Evolutionary conservation across 495 filamentous ascomycete genomes (phyloP).

Genomic region (Jackrogersella minutella): DNA sequence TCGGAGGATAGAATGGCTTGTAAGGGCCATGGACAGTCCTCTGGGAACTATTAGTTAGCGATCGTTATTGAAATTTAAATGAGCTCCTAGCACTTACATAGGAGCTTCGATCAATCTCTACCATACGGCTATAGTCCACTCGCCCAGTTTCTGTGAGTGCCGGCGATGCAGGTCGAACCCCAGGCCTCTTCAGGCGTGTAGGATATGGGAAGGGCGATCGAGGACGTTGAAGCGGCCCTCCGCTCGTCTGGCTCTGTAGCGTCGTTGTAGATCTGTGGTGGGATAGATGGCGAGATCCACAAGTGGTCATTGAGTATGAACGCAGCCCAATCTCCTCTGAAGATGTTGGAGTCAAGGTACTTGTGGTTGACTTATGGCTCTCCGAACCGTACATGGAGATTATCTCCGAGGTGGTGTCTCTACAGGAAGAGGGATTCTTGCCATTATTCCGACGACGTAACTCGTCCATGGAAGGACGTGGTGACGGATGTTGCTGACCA

Average conservation of each 20-base stretch:
- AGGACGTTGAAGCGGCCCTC: slow-evolving; percentile 57
- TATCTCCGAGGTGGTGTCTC: slow-evolving; percentile 55
- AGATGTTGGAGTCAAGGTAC: slow-evolving; percentile 49
- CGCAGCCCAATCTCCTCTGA: slow-evolving; percentile 53
- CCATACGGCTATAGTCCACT: slow-evolving; percentile 59
- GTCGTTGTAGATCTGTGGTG: slow-evolving; percentile 63
- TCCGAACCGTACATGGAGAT: slow-evolving; percentile 58
- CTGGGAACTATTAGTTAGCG: slow-evolving; percentile 40
- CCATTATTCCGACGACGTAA: slow-evolving; percentile 45
- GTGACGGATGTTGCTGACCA: slow-evolving; percentile 39
- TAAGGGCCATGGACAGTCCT: slow-evolving; percentile 53
- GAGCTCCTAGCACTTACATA: slow-evolving; percentile 45
- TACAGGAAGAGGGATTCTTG: slow-evolving; percentile 51
- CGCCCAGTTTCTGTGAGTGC: slow-evolving; percentile 60
- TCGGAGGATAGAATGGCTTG: slow-evolving; percentile 50
- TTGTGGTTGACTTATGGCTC: slow-evolving; percentile 52
- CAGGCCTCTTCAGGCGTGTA: slow-evolving; percentile 68
- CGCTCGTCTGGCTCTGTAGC: slow-evolving; percentile 50
- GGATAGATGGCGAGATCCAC: slow-evolving; percentile 58
- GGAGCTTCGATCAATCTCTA: slow-evolving; percentile 56
- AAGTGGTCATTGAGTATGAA: slow-evolving; percentile 68
- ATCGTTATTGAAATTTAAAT: neutral
- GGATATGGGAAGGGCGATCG: slow-evolving; percentile 71
- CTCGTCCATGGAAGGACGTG: slow-evolving; percentile 44
- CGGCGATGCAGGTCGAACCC: slow-evolving; percentile 70